phyloP scores from a whole-genome alignment of 2,329 filamentous ascomycete genomes.

The Beauveria sp. region DNA sequence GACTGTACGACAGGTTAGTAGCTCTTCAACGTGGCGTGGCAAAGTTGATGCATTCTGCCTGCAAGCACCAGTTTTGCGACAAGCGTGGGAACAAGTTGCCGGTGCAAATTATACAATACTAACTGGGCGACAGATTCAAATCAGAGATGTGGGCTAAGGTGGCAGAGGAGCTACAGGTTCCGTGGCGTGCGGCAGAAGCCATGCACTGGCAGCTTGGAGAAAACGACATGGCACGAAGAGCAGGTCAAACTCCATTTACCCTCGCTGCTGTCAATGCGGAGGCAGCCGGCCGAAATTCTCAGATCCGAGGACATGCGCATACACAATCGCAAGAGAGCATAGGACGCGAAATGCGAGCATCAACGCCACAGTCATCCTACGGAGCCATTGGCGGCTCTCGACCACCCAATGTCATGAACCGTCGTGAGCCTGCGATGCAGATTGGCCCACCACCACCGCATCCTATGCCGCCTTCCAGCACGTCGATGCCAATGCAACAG shows the following conservation, averaged over 20 bases:
- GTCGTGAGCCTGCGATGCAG: constrained; percentile 5
- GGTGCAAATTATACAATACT: background rate
- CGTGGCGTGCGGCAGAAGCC: constrained; percentile 90
- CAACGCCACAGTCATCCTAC: constrained; percentile 35
- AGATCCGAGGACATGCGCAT: constrained; percentile 32
- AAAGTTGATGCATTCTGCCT: constrained; percentile 11
- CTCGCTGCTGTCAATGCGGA: constrained; percentile 51
- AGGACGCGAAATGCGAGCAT: constrained; percentile 34
- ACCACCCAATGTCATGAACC: background rate
- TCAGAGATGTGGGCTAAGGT: constrained; percentile 97
- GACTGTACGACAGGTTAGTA: constrained; percentile 85
- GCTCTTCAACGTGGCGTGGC: background rate
- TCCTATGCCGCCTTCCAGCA: constrained; percentile 5
- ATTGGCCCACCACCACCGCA: constrained; percentile 5
- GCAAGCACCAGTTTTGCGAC: constrained; percentile 9
- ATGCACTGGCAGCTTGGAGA: constrained; percentile 98
- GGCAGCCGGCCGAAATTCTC: constrained; percentile 28
- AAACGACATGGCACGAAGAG: constrained; percentile 85
- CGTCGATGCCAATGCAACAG: constrained; percentile 17
- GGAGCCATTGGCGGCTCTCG: constrained; percentile 23
- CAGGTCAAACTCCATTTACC: constrained; percentile 81
- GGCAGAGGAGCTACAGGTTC: constrained; percentile 88
- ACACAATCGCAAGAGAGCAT: constrained; percentile 40
- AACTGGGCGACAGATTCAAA: constrained; percentile 65
- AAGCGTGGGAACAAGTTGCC: background rate